Percentiles rank a stretch among this genome's conserved stretches.
phyloP scores from a whole-genome alignment of 1,139 yeast species.

The Hemisphaericaspora xylofermentans region DNA sequence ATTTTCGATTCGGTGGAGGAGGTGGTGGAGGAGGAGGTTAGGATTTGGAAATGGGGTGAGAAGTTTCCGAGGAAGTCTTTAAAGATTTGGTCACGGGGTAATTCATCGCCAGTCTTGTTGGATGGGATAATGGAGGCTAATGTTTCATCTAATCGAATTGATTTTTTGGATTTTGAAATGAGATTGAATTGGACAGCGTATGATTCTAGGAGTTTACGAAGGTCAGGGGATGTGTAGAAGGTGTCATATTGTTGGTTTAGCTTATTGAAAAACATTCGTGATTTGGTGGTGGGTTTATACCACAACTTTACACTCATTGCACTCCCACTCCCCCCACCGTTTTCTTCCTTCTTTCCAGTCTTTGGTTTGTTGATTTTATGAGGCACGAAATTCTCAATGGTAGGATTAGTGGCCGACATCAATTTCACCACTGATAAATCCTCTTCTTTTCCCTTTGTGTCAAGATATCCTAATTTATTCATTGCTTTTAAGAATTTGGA shows the following conservation, averaged over 20 bases:
- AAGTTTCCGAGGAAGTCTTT: conserved; percentile 52
- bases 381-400: conserved; percentile 60
- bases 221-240: conserved; percentile 53
- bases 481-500: conserved; percentile 81
- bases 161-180: conserved; percentile 46
- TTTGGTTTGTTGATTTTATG: conserved; percentile 46
- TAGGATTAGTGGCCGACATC: conserved; percentile 45
- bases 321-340: no score
- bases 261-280: conserved; percentile 50
- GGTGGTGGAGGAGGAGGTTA: conserved; percentile 39
- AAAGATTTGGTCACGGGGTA: conserved; percentile 53
- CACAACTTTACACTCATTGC: conserved; percentile 33
- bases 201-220: conserved; percentile 49
- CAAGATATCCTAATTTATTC: conserved; percentile 69
- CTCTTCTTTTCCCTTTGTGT: conserved; percentile 72
- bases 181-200: conserved; percentile 58
- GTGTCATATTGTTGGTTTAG: conserved; percentile 33
- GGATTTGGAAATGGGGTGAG: conserved; percentile 52
- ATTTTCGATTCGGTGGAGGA: no score
- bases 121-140: conserved; percentile 25
- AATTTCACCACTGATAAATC: conserved; percentile 59
- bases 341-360: conserved; percentile 5
- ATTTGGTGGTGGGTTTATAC: conserved; percentile 56
- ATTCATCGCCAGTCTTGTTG: conserved; percentile 17
- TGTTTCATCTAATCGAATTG: conserved; percentile 53